Conservation (phyloP, 2,329 filamentous ascomycete genomes). For the Sordariomycetes sp. region DNA sequence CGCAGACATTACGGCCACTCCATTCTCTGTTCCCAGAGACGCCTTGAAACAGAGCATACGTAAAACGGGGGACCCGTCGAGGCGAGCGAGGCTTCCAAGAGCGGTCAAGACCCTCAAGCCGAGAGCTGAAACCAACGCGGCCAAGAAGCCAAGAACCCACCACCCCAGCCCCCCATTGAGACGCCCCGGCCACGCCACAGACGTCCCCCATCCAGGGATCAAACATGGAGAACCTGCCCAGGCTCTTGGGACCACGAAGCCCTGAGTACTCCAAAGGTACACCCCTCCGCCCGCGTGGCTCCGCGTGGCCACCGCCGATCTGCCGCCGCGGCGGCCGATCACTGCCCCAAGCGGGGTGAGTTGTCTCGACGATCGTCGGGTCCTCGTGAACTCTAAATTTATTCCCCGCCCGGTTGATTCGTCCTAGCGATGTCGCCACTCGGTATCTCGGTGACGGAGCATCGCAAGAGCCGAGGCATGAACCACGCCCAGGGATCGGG, state of each 20-base stretch:
- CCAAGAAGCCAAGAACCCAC: too few relatives aligned
- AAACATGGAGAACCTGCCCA: not conserved
- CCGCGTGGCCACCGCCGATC: not conserved
- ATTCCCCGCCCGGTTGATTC: too few relatives aligned
- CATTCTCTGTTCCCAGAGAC: not conserved
- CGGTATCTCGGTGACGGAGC: too few relatives aligned
- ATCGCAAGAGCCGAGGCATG: not conserved
- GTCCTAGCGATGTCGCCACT: too few relatives aligned
- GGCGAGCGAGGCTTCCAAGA: not conserved
- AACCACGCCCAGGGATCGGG: not conserved
- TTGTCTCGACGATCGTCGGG: not conserved
- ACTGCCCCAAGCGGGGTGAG: not conserved
- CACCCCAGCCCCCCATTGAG: too few relatives aligned
- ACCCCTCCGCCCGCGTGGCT: not conserved
- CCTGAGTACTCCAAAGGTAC: not conserved
- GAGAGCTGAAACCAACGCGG: not conserved
- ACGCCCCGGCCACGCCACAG: too few relatives aligned
- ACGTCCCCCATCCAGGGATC: not conserved
- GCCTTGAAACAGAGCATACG: not conserved
- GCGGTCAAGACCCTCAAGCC: not conserved
- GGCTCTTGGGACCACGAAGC: not conserved
- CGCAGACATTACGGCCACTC: not conserved
- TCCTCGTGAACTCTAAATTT: not conserved
- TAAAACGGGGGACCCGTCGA: not conserved
- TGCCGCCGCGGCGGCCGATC: not conserved